Conservation (phyloP, 2,329 filamentous ascomycete species). For the Aspergillus hiratsukae region DNA sequence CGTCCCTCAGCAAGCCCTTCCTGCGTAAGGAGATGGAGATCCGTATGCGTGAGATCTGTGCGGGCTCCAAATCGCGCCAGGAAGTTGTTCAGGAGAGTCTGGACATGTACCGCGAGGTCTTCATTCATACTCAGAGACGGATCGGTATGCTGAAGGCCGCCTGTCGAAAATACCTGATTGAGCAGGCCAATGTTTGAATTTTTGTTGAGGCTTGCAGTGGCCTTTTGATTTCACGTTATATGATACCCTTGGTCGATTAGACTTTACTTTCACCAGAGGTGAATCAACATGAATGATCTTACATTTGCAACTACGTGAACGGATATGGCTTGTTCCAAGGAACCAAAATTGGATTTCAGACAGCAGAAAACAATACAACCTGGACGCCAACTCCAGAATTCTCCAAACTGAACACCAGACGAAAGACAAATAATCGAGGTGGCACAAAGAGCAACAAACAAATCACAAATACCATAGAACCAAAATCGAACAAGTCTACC, state of each 20-base stretch:
- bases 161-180: constrained; percentile 54
- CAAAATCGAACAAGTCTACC: not conserved
- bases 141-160: constrained; percentile 60
- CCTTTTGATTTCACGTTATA: not conserved
- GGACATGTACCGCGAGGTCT: constrained; percentile 81
- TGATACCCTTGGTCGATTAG: constrained; percentile 4
- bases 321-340: not conserved
- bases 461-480: not conserved
- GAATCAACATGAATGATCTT: not conserved
- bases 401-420: not conserved
- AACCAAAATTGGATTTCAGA: not conserved
- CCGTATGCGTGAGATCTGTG: constrained; percentile 95
- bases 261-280: not conserved
- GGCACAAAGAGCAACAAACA: not conserved
- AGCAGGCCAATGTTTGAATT: constrained; percentile 22
- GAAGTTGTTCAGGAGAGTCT: constrained; percentile 79
- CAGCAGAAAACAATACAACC: not conserved
- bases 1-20: constrained; percentile 88
- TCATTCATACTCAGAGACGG: constrained; percentile 72
- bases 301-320: not conserved
- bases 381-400: not conserved
- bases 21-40: constrained; percentile 96
- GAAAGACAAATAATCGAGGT: not conserved
- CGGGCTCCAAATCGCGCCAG: constrained; percentile 69
- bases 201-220: not conserved